Base-by-base conservation (phyloP, 2,329 filamentous ascomycete genomes). In the Colletotrichum camelliae region DNA sequence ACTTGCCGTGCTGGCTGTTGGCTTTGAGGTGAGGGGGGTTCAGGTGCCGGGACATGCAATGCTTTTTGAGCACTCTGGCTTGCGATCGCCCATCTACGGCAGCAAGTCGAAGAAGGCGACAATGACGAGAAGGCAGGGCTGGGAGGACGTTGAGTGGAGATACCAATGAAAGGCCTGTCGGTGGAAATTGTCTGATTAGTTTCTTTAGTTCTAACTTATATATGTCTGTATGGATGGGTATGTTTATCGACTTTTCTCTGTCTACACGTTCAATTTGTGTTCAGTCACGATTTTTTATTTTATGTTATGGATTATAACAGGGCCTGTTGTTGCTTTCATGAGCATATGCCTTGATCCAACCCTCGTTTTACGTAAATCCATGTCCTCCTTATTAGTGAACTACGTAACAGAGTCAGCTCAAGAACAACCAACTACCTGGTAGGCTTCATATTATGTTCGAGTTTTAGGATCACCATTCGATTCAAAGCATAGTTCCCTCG, bases 71-170 rank as follows among this genome's bases (percentile, higher is more conserved):
- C 77, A 48, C 64, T 78, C 37, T 48, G 70, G 27, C 64, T 70
- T n/a, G 7, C 68, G 75, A 4, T 73, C 76, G 66, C 79, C 79
- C 0, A 65, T 74, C 2, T 72, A 70, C 39, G 66, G 68, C 37
- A 74, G 37, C 18, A 74, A 69, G 65, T 77, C 71, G 29, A 67
- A 64, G 48, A 71, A 65, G 8, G 57, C 79, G 8, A 72, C 31
- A 24, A 61, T 80, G 5, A 70, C 35, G 62, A 72, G 80, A 62
- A 76, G 80, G 43, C 62, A 70, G 8, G 79, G 80, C 1, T 81
- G 81, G 81, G 81, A 81, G 68, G 76, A 79, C 37, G 78, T 81
- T 0, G 70, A 72, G 52, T 81, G 80, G 79, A 73, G 74, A 29
- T 81, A 80, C 29, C 72, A 31, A 29, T 61, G 48, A 55, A 29